Percentiles rank a stretch among this genome's conserved stretches.
phyloP scores from a whole-genome alignment of 208 protist genomes.

The Trichomonas tenax region DNA sequence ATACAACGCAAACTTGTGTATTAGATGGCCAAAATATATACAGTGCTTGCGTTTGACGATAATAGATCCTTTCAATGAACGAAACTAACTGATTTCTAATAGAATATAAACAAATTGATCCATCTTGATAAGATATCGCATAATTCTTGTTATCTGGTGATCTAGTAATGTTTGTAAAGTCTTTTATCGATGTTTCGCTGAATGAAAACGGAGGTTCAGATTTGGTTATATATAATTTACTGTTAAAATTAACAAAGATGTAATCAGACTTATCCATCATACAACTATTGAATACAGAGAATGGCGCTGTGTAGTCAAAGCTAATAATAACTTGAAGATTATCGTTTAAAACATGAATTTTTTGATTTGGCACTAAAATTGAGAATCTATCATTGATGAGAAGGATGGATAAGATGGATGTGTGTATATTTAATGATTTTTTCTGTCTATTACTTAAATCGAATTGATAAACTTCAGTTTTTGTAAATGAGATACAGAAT shows the following conservation, averaged over 20 bases:
- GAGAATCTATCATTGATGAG: neutral
- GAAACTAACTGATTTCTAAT: neutral
- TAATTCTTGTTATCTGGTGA: neutral
- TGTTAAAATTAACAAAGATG: neutral
- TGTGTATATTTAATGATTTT: neutral
- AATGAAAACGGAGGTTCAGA: neutral
- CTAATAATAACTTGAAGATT: neutral
- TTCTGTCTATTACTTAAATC: neutral
- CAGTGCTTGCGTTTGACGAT: neutral
- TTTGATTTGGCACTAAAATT: neutral
- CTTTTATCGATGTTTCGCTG: neutral
- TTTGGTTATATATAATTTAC: neutral
- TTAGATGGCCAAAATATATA: neutral
- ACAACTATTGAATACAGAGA: neutral
- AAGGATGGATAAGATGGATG: neutral
- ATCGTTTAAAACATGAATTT: neutral
- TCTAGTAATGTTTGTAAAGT: neutral
- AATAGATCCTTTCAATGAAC: neutral
- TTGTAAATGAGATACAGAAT: neutral
- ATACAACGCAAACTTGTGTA: neutral
- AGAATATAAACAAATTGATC: neutral
- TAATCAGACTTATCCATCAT: neutral
- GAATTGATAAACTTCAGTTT: neutral
- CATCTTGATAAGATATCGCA: neutral
- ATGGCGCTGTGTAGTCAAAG: neutral